Percentiles rank a stretch among this genome's conserved stretches.
Conservation (phyloP, 1,139 yeast species). For the Saccharomyces hybrid region DNA sequence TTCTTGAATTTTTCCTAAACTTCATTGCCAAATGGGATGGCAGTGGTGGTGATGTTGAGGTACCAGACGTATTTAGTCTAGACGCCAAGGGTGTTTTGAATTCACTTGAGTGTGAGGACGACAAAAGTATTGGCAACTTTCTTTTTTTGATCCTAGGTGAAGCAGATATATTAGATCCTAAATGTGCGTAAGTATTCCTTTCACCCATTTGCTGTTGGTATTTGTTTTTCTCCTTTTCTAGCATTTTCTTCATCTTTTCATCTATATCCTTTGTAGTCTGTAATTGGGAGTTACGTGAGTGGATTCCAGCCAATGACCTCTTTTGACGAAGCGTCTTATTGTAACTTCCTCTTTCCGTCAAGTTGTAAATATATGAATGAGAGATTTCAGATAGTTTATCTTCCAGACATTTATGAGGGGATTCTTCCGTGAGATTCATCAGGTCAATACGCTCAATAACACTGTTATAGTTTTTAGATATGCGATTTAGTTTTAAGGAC, state of each 20-base stretch:
- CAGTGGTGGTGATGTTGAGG: conserved; percentile 18
- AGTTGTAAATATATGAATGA: conserved; percentile 15
- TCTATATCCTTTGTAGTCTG: conserved; percentile 19
- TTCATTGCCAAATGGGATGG: conserved; percentile 27
- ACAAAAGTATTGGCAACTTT: conserved; percentile 28
- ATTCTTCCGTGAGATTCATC: conserved; percentile 21
- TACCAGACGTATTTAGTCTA: conserved; percentile 9
- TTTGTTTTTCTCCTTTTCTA: conserved; percentile 21
- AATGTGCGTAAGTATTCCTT: conserved; percentile 26
- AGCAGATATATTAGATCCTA: conserved; percentile 26
- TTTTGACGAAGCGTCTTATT: conserved; percentile 12
- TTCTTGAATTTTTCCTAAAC: conserved; percentile 10
- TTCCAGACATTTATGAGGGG: conserved; percentile 23
- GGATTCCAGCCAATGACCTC: conserved; percentile 15
- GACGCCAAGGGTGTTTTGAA: conserved; percentile 27
- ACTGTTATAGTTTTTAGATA: conserved; percentile 22
- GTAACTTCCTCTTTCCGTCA: conserved; percentile 28
- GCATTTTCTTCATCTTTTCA: conserved; percentile 23
- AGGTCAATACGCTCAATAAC: conserved; percentile 23
- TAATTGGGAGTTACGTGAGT: conserved; percentile 3
- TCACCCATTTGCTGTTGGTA: conserved; percentile 14
- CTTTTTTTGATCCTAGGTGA: conserved; percentile 25
- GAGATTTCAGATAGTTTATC: conserved; percentile 21
- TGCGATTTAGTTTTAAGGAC: conserved; percentile 22
- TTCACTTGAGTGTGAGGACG: conserved; percentile 20